Percentiles rank a stretch among this genome's conserved stretches.
These are phyloP conservation scores for Breviolum minutum DNA, from an alignment of 73 alveolate species.

Conservation along the genomic window DNA sequence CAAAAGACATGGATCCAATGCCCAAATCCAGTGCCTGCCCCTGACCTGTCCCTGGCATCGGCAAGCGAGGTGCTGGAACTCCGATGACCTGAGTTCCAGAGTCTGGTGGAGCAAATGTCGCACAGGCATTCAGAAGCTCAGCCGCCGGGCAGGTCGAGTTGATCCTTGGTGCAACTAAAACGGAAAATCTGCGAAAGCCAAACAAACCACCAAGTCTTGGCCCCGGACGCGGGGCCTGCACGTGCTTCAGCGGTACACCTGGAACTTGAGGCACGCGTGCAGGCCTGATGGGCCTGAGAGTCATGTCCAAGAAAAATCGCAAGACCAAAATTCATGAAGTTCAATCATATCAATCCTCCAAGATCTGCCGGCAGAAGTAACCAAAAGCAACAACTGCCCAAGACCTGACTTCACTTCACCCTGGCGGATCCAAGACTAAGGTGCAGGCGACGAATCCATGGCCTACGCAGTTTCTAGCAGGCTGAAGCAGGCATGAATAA, in stretches of 20 bases:
- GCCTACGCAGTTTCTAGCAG: too few species aligned
- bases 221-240: neutral
- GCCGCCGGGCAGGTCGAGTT: neutral
- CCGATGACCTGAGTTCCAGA: neutral
- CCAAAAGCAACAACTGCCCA: neutral
- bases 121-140: neutral
- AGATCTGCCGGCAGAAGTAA: neutral
- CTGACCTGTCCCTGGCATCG: neutral
- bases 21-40: neutral
- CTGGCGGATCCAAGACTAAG: too few species aligned
- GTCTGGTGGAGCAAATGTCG: neutral
- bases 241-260: neutral
- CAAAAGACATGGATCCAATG: neutral
- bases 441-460: too few species aligned
- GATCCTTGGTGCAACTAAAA: neutral
- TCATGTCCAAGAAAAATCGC: too few species aligned
- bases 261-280: neutral
- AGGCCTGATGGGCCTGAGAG: neutral
- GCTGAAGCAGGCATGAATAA: too few species aligned
- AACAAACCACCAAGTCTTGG: neutral
- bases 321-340: neutral
- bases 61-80: constrained; percentile 12
- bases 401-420: neutral
- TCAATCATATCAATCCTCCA: neutral
- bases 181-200: neutral